Evolutionary conservation across 2,329 filamentous ascomycete genomes (phyloP), one percentile per base, ranked within the genome.

Genomic region (Moelleriella libera): DNA sequence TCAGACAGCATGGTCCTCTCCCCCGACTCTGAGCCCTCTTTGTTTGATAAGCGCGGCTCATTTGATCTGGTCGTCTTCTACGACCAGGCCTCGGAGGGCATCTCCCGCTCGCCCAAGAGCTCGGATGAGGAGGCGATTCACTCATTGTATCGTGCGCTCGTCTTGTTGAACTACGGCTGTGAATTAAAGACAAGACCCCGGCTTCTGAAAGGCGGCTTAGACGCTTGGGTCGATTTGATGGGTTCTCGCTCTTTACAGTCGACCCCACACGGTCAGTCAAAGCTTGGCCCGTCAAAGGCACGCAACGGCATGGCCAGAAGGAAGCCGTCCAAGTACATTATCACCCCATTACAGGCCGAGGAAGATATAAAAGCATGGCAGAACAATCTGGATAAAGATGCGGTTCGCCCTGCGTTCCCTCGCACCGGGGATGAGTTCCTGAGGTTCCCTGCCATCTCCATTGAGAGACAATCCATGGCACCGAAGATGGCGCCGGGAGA

Each of bases 61-160:
- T 95, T 85, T 56, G 88, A 97, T 54, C 66, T 96, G 41, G 76
- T 98, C 9, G 85, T 98, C 0, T 92, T 94, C 57, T 94, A 97
- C 61, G 88, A 98, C 61, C 76, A 90, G 53, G 51, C 74, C 60
- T 71, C 85, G 58, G 49, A 75, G 63, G 54, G 69, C 52, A 56
- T 94, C 21, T 52, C 54, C 50, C 49, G 52, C 48, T 56, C 56
- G 51, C 61, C 54, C 47, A 60, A 54, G 29, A 63, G 62, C 46
- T 54, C 62, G 55, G 64, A 63, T 59, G 74, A 63, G 62, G 67
- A 57, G 58, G 76, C 80, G n/a, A 64, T 96, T 21, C 72, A 81
- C 53, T 81, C 81, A 12, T 69, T 98, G 10, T 80, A 84, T 57
- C 82, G 88, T 52, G 88, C 90, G 1, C 68, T 98, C 4, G 80